phyloP scores from a whole-genome alignment of 2,329 filamentous ascomycete genomes.

The Botrytis aclada region DNA sequence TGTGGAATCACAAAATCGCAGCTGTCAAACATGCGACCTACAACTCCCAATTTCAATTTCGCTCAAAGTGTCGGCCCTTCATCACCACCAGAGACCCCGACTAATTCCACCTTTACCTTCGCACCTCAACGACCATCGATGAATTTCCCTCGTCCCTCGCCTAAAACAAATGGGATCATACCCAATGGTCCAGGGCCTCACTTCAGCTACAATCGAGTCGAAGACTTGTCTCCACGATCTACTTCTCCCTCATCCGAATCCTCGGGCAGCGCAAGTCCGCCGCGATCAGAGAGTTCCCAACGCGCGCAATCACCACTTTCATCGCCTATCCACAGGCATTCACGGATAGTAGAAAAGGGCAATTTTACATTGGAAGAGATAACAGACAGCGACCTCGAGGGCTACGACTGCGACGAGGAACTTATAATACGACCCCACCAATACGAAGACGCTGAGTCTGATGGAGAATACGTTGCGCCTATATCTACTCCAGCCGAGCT shows the following conservation, averaged over 20 bases:
- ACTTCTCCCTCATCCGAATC: slow-evolving; percentile 35
- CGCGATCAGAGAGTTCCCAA: slow-evolving; percentile 33
- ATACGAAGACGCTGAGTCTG: slow-evolving; percentile 38
- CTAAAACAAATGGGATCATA: slow-evolving; percentile 42
- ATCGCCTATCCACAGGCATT: slow-evolving; percentile 20
- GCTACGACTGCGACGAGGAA: slow-evolving; percentile 32
- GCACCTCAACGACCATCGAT: slow-evolving; percentile 32
- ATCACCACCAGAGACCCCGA: slow-evolving; percentile 50
- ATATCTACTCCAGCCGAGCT: slow-evolving; percentile 26
- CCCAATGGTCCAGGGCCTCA: slow-evolving; percentile 39
- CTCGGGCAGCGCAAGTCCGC: slow-evolving; percentile 28
- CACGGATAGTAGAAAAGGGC: slow-evolving; percentile 26
- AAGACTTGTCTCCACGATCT: slow-evolving; percentile 43
- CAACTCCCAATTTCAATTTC: slow-evolving; percentile 44
- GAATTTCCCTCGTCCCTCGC: slow-evolving; percentile 29
- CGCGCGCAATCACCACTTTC: slow-evolving; percentile 20
- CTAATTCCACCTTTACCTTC: slow-evolving; percentile 37
- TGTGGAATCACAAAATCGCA: slow-evolving; percentile 14
- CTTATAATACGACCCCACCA: slow-evolving; percentile 36
- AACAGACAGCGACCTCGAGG: slow-evolving; percentile 32
- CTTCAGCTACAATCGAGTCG: slow-evolving; percentile 39
- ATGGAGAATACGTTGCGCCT: slow-evolving; percentile 27
- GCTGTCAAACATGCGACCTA: slow-evolving; percentile 40
- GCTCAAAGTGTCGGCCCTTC: slow-evolving; percentile 41
- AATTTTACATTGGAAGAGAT: slow-evolving; percentile 38